A percentile compares a stretch with the other conserved stretches of the same genome.
Conservation (phyloP, 2,329 filamentous ascomycete species). For the Colletotrichum chrysophilum region DNA sequence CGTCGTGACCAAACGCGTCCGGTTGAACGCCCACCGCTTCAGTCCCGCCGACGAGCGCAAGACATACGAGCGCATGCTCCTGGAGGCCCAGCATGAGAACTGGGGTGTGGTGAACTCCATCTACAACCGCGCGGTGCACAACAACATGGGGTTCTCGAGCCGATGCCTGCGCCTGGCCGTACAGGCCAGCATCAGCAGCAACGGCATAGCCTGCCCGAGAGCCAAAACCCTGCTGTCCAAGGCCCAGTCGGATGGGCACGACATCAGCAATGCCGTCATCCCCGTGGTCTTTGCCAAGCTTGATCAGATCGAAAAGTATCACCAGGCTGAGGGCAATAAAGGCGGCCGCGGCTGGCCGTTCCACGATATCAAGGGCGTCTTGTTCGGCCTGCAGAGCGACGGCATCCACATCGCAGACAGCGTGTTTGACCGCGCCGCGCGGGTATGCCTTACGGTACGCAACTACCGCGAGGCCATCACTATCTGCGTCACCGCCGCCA, state of each 20-base stretch:
- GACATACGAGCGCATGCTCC: conserved; percentile 45
- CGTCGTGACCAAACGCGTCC: conserved; percentile 22
- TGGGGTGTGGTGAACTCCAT: conserved; percentile 38
- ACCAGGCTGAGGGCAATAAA: neutral
- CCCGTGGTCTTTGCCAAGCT: conserved; percentile 44
- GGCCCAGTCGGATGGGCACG: conserved; percentile 43
- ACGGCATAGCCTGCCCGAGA: conserved; percentile 29
- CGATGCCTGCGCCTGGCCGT: conserved; percentile 55
- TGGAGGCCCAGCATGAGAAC: conserved; percentile 35
- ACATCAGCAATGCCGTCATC: conserved; percentile 45
- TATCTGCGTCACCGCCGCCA: conserved; percentile 40
- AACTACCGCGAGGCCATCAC: conserved; percentile 32
- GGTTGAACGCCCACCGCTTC: conserved; percentile 12
- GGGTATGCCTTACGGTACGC: conserved; percentile 32
- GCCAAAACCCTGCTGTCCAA: conserved; percentile 45
- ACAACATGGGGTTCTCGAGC: conserved; percentile 40
- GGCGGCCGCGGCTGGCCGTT: neutral
- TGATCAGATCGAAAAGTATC: conserved; percentile 31
- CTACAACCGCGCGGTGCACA: conserved; percentile 40
- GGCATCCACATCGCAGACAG: conserved; percentile 37
- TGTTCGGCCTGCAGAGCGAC: conserved; percentile 31
- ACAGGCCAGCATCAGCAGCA: conserved; percentile 41
- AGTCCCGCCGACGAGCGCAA: conserved; percentile 33
- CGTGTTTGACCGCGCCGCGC: conserved; percentile 40
- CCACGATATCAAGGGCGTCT: conserved; percentile 9